Conservation (phyloP, 1,284 basidiomycete species). For the Moesziomyces sp. region DNA sequence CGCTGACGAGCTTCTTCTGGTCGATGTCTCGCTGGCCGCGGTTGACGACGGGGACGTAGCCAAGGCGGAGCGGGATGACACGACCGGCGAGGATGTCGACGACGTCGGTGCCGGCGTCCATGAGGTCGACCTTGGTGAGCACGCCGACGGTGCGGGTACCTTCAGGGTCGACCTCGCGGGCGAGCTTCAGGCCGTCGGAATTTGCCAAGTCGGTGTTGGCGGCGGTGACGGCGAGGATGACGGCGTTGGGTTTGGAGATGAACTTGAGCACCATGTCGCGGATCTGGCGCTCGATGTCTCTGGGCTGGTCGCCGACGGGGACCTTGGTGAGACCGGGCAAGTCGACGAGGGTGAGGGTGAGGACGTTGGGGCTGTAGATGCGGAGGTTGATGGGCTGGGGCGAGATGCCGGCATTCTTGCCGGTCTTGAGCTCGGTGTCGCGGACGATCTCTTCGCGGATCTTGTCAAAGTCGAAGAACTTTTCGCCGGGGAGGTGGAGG, state of each 20-base stretch:
- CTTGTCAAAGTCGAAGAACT: constrained; percentile 93
- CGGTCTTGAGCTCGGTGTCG: constrained; percentile 96
- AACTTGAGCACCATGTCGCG: constrained; percentile 92
- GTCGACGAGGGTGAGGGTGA: constrained; percentile 95
- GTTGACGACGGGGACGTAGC: constrained; percentile 97
- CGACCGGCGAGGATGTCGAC: constrained; percentile 94
- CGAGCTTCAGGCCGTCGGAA: constrained; percentile 95
- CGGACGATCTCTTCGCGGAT: constrained; percentile 96
- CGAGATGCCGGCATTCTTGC: constrained; percentile 98
- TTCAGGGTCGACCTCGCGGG: constrained; percentile 92
- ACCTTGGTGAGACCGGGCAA: constrained; percentile 91
- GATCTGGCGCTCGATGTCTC: constrained; percentile 97
- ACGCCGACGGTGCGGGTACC: constrained; percentile 95
- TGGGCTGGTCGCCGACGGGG: constrained; percentile 73
- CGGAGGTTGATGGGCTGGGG: constrained; percentile 93
- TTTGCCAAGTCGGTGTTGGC: constrained; percentile 99
- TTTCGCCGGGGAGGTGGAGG: constrained; percentile 92
- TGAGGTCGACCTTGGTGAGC: constrained; percentile 94
- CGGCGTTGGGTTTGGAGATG: constrained; percentile 95
- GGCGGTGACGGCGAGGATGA: constrained; percentile 94
- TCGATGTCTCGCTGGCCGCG: constrained; percentile 98
- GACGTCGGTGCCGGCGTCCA: constrained; percentile 98
- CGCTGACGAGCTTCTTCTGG: constrained; percentile 82
- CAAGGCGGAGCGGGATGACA: constrained; percentile 95
- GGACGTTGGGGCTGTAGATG: constrained; percentile 95